Percentiles rank a stretch among this genome's conserved stretches.
Conservation (phyloP, 2,329 filamentous ascomycete species). For the Spiromastix sp. region DNA sequence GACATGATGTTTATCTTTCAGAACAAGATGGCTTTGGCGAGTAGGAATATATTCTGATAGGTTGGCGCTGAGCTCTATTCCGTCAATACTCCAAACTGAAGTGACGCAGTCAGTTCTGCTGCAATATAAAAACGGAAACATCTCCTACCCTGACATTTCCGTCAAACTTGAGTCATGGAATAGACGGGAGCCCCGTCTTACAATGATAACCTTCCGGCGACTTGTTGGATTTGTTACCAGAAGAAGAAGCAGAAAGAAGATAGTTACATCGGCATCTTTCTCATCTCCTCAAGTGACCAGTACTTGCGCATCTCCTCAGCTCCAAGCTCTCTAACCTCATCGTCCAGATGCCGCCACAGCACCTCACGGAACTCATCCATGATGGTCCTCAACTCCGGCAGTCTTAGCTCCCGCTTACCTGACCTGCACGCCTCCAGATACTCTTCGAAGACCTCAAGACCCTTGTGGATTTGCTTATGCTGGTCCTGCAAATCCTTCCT, state of each 20-base stretch:
- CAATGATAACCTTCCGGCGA: no score
- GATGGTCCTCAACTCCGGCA: constrained; percentile 53
- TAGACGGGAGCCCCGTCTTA: no score
- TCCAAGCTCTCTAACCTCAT: constrained; percentile 67
- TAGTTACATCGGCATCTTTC: constrained; percentile 55
- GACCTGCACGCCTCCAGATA: constrained; percentile 54
- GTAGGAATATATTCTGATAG: no score
- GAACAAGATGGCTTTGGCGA: no score
- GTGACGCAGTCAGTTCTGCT: no score
- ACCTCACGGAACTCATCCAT: constrained; percentile 73
- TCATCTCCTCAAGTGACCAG: constrained; percentile 69
- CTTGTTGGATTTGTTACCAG: no score
- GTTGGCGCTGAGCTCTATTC: no score
- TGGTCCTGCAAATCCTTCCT: constrained; percentile 56
- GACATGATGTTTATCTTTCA: no score
- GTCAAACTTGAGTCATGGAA: no score
- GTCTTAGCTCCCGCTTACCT: constrained; percentile 50
- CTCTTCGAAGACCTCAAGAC: constrained; percentile 55
- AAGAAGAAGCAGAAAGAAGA: background rate
- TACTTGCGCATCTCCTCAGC: constrained; percentile 83
- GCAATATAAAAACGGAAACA: no score
- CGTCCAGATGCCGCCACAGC: constrained; percentile 72
- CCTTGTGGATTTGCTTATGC: constrained; percentile 68
- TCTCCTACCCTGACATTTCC: no score
- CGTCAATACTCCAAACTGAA: no score